phyloP scores from a whole-genome alignment of 345 rosid genomes.

The Raphanus sativus region DNA sequence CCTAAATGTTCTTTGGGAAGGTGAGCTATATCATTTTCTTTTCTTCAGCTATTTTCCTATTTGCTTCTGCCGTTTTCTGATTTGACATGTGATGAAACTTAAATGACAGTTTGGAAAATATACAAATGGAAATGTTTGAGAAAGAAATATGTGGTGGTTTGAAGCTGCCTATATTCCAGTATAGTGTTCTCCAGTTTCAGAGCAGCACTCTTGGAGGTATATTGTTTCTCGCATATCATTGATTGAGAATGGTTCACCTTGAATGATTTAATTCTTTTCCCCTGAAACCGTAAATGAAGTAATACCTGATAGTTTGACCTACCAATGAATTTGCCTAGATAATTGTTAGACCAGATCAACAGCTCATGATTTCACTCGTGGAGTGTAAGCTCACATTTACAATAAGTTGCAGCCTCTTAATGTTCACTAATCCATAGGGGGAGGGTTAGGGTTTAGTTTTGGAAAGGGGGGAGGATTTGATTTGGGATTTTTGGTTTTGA shows the following conservation, averaged over 20 bases:
- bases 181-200: conserved; percentile 64
- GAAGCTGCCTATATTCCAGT: conserved; percentile 64
- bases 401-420: not conserved
- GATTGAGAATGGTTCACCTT: conserved; percentile 9
- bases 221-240: conserved; percentile 13
- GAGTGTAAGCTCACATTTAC: not conserved
- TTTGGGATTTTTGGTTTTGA: no score
- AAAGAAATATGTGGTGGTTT: conserved; percentile 73
- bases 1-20: conserved; percentile 55
- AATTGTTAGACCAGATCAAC: conserved; percentile 1
- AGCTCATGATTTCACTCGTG: conserved; percentile 11
- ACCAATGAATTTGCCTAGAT: not conserved
- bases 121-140: conserved; percentile 76
- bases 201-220: conserved; percentile 57
- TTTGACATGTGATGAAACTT: conserved; percentile 48
- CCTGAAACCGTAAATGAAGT: not conserved
- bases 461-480: no score
- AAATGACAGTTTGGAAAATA: conserved; percentile 90
- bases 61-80: conserved; percentile 25
- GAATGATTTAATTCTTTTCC: not conserved
- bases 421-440: no score
- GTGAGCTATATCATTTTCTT: conserved; percentile 44
- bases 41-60: conserved; percentile 15
- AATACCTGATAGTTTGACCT: not conserved
- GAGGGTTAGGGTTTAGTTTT: no score